Percentiles rank a stretch among this genome's conserved stretches.
Conservation (phyloP, 495 filamentous ascomycete species). For the Penicillium canariense region DNA sequence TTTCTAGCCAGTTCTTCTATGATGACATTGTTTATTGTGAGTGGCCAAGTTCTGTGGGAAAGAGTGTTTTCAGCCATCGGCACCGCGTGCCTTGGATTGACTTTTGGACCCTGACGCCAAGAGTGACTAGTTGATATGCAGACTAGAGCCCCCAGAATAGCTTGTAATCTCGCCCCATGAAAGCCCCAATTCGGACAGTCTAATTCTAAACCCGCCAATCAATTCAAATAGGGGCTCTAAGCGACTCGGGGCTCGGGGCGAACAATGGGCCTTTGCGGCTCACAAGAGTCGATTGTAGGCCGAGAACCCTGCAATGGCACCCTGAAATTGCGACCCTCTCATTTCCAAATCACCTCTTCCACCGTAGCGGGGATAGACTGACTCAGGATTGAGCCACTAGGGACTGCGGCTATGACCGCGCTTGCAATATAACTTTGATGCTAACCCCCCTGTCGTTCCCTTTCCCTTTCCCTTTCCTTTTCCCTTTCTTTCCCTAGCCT, state of each 20-base stretch:
- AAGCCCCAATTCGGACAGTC: not conserved
- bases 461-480: not conserved
- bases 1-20: no score
- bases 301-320: not conserved
- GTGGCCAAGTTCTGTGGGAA: not conserved
- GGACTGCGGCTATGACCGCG: not conserved
- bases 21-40: not conserved
- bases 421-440: not conserved
- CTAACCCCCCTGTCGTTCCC: no score
- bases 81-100: not conserved
- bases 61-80: not conserved
- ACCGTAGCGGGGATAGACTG: not conserved
- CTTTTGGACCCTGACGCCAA: not conserved
- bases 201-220: not conserved
- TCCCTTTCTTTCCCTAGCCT: not conserved
- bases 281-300: not conserved
- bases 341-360: not conserved
- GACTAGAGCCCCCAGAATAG: not conserved
- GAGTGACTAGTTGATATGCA: not conserved
- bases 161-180: not conserved
- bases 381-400: not conserved
- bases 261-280: not conserved
- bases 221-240: not conserved
- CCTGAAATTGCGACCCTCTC: not conserved
- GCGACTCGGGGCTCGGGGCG: not conserved